phyloP scores from a whole-genome alignment of 2,329 filamentous ascomycete species.

The Colletotrichum graminicola region DNA sequence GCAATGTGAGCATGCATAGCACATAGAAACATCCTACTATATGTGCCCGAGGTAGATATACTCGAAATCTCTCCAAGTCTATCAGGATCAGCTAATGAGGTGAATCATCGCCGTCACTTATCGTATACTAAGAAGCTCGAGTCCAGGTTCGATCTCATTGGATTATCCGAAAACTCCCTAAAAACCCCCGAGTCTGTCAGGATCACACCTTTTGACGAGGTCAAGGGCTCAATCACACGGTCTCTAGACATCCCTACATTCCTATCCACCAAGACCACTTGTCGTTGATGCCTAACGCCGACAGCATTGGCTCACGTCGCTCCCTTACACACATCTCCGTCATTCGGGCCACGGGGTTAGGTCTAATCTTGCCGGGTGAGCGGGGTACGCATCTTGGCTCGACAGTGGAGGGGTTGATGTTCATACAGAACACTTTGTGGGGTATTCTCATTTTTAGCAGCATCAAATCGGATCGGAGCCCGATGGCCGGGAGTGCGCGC shows the following conservation, averaged over 20 bases:
- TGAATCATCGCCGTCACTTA: neutral
- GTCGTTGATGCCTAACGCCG: conserved; percentile 3
- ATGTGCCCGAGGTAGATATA: neutral
- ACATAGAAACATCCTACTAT: neutral
- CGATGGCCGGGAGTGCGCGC: conserved; percentile 18
- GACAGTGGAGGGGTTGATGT: conserved; percentile 13
- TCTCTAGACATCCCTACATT: no score
- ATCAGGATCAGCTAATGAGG: neutral
- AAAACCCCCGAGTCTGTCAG: no score
- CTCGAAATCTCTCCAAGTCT: neutral
- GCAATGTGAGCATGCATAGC: neutral
- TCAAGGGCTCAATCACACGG: neutral
- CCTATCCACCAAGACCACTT: neutral
- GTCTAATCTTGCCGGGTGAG: conserved; percentile 14
- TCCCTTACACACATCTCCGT: neutral
- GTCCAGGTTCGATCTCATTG: neutral
- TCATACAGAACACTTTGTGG: conserved; percentile 23
- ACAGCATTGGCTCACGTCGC: neutral
- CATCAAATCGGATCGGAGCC: conserved; percentile 27
- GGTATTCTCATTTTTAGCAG: conserved; percentile 10
- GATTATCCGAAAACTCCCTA: neutral
- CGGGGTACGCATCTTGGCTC: conserved; percentile 19
- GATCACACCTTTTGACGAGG: neutral
- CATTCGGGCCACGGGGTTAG: conserved; percentile 19
- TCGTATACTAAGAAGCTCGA: neutral